Percentiles rank a stretch among this genome's conserved stretches.
Conservation (phyloP, 108 stramenopile species). For the Thalassiosira profunda region DNA sequence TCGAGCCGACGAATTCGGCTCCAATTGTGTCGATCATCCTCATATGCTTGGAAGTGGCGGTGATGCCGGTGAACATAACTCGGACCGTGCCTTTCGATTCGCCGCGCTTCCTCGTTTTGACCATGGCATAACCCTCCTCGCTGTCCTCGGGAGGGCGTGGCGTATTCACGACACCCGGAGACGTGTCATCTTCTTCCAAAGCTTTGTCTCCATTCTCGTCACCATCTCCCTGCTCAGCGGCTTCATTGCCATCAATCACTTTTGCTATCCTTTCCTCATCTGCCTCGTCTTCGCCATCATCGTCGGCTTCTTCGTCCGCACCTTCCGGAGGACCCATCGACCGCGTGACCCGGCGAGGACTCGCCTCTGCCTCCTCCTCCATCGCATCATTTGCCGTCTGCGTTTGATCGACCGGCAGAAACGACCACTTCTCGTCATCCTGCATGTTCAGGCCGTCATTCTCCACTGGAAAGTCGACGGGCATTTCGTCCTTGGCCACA, state of each 20-base stretch:
- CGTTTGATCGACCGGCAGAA: conserved; percentile 7
- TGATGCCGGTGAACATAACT: conserved; percentile 47
- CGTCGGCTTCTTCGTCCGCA: conserved; percentile 42
- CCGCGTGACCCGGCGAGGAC: not conserved
- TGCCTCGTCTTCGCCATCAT: not conserved
- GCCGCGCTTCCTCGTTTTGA: not conserved
- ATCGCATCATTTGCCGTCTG: not conserved
- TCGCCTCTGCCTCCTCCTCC: not conserved
- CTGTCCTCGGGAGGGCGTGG: too few relatives aligned
- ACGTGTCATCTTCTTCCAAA: conserved; percentile 5
- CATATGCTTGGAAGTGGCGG: conserved; percentile 18
- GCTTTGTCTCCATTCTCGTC: too few relatives aligned
- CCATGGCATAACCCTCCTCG: not conserved
- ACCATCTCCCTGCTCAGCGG: too few relatives aligned
- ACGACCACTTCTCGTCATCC: conserved; percentile 33
- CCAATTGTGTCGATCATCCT: conserved; percentile 61
- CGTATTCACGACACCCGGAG: too few relatives aligned
- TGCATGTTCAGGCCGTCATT: conserved; percentile 23
- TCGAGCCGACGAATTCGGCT: conserved; percentile 48
- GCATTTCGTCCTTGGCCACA: not conserved
- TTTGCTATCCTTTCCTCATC: not conserved
- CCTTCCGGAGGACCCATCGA: conserved; percentile 56
- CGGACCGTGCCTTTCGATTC: conserved; percentile 3
- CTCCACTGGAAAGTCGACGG: not conserved
- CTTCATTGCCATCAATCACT: not conserved